phyloP scores from a whole-genome alignment of 441 rosid genomes.

The Euphorbia schlechtendalii region DNA sequence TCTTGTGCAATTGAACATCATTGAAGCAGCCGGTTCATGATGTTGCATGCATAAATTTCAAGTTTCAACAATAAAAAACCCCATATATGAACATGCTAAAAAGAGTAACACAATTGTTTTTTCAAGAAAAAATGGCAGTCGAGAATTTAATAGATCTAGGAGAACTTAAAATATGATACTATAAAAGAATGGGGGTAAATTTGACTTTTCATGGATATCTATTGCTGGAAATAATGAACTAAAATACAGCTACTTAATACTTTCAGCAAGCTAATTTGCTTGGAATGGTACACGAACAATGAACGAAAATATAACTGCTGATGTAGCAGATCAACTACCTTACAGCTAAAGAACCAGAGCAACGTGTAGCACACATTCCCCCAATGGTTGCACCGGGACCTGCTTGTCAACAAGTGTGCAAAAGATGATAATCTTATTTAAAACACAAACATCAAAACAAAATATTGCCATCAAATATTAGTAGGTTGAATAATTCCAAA shows the following conservation, averaged over 20 bases:
- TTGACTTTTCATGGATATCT: neutral
- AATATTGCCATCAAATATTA: neutral
- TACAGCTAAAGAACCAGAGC: conserved; percentile 94
- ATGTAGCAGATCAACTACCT: conserved; percentile 45
- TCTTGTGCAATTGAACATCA: neutral
- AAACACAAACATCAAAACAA: conserved; percentile 3
- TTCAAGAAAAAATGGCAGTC: neutral
- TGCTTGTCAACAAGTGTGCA: conserved; percentile 26
- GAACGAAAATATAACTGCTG: conserved; percentile 9
- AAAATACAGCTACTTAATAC: neutral
- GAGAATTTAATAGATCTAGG: neutral
- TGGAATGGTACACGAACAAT: conserved; percentile 1
- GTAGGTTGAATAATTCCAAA: neutral
- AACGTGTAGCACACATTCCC: conserved; percentile 97
- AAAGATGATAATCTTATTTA: conserved; percentile 12
- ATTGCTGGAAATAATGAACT: neutral
- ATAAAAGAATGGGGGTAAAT: neutral
- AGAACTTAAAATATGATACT: neutral
- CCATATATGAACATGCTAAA: neutral
- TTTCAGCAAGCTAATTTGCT: neutral
- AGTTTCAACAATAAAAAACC: neutral
- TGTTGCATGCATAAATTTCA: neutral
- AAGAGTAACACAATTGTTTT: neutral
- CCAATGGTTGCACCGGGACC: conserved; percentile 94
- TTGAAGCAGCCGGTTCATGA: conserved; percentile 1